A percentile compares a stretch with the other conserved stretches of the same genome.
Evolutionary conservation across 1,284 basidiomycete species (phyloP).

Genomic region (Sporisorium iseilematis-ciliati): DNA sequence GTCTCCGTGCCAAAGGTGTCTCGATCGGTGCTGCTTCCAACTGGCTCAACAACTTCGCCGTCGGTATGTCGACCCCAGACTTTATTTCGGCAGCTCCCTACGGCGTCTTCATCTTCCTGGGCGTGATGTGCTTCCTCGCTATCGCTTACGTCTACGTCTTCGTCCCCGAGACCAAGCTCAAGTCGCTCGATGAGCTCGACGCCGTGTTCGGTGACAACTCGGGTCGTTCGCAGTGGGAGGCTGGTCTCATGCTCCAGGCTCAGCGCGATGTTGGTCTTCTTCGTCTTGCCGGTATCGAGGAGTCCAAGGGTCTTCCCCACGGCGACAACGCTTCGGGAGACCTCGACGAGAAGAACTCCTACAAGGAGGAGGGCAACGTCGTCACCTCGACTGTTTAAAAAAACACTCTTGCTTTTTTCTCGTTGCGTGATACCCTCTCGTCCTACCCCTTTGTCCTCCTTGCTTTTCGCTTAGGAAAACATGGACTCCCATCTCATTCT

Average conservation of each 20-base stretch:
- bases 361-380: constrained; percentile 30
- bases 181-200: constrained; percentile 79
- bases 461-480: too few relatives aligned
- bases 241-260: constrained; percentile 44
- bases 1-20: constrained; percentile 85
- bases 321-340: constrained; percentile 34
- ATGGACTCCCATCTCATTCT: not conserved
- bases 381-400: constrained; percentile 29
- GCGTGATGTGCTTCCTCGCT: constrained; percentile 76
- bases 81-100: constrained; percentile 63
- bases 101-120: constrained; percentile 78
- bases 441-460: too few relatives aligned
- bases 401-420: too few relatives aligned
- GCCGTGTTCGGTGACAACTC: constrained; percentile 55
- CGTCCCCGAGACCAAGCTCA: constrained; percentile 81
- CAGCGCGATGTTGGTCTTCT: constrained; percentile 55
- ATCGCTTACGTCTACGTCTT: constrained; percentile 73
- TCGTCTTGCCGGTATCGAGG: constrained; percentile 50
- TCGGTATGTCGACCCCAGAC: constrained; percentile 48
- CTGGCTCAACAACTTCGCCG: constrained; percentile 82
- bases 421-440: too few relatives aligned
- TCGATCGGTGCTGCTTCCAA: constrained; percentile 85
- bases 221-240: constrained; percentile 50
- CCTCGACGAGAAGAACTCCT: constrained; percentile 39
- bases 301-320: constrained; percentile 23